phyloP scores from a whole-genome alignment of 2,329 filamentous ascomycete genomes.

The Aspergillus sp. region DNA sequence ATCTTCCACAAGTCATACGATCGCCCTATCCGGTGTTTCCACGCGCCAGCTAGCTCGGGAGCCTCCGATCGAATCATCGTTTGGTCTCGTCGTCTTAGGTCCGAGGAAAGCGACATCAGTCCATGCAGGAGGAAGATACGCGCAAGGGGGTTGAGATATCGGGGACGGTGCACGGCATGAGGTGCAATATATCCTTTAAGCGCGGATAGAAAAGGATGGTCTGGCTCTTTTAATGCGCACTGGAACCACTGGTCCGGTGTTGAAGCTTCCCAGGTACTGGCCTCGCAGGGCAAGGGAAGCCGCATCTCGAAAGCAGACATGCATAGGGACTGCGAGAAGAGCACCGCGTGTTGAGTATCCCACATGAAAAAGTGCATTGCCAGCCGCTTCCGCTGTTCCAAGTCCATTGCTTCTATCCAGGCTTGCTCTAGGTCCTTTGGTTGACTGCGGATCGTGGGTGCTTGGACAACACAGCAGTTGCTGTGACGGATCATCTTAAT shows the following conservation, averaged over 20 bases:
- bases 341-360: conserved; percentile 58
- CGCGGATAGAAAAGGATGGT: conserved; percentile 44
- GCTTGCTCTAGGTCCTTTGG: conserved; percentile 36
- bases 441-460: conserved; percentile 19
- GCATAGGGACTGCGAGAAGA: conserved; percentile 60
- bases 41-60: conserved; percentile 37
- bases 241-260: conserved; percentile 48
- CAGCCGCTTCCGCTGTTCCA: conserved; percentile 54
- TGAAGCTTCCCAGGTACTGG: conserved; percentile 52
- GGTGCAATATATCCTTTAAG: conserved; percentile 53
- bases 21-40: conserved; percentile 46
- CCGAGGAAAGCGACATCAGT: conserved; percentile 57
- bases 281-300: conserved; percentile 49
- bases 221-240: conserved; percentile 31
- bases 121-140: conserved; percentile 53
- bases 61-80: conserved; percentile 47
- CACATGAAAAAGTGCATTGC: conserved; percentile 59
- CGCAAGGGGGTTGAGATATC: conserved; percentile 46
- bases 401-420: conserved; percentile 50
- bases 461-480: conserved; percentile 44
- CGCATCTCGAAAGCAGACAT: conserved; percentile 60
- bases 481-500: conserved; percentile 51
- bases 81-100: conserved; percentile 56
- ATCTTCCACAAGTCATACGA: conserved; percentile 54
- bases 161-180: conserved; percentile 26